phyloP scores from a whole-genome alignment of 345 rosid genomes.

The Zanthoxylum bungeanum region DNA sequence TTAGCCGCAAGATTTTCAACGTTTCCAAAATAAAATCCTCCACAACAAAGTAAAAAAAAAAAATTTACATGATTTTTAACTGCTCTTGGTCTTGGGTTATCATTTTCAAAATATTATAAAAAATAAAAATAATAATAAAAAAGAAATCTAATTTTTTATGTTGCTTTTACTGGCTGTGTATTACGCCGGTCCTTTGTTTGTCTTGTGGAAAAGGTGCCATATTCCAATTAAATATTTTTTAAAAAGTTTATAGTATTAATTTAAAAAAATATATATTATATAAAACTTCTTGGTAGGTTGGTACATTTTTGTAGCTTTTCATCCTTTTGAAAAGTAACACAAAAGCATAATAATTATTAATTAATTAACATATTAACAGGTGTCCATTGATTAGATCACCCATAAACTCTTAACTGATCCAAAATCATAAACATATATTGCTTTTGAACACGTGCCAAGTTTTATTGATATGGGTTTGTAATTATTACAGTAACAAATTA shows the following conservation, averaged over 20 bases:
- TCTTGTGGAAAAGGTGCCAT: not conserved
- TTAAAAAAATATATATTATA: not conserved
- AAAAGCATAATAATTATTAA: not conserved
- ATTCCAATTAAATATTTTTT: not conserved
- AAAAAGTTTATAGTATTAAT: not conserved
- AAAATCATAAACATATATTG: not conserved
- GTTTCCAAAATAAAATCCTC: no score
- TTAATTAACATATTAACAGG: not conserved
- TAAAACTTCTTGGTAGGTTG: not conserved
- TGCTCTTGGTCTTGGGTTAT: not conserved
- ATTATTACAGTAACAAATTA: not conserved
- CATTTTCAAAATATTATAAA: no score
- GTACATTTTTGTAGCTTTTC: slow-evolving; percentile 2
- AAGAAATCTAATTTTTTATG: no score
- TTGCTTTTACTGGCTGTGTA: no score
- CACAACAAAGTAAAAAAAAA: no score
- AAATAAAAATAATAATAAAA: no score
- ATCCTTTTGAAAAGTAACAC: no score
- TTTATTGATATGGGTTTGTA: not conserved
- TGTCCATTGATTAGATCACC: not conserved
- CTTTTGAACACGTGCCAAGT: slow-evolving; percentile 1
- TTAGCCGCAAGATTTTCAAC: no score
- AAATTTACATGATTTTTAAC: not conserved
- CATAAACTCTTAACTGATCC: no score
- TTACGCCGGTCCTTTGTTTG: not conserved